Evolutionary conservation across 805 yeast genomes (phyloP).

Genomic region (Candida corydali): DNA sequence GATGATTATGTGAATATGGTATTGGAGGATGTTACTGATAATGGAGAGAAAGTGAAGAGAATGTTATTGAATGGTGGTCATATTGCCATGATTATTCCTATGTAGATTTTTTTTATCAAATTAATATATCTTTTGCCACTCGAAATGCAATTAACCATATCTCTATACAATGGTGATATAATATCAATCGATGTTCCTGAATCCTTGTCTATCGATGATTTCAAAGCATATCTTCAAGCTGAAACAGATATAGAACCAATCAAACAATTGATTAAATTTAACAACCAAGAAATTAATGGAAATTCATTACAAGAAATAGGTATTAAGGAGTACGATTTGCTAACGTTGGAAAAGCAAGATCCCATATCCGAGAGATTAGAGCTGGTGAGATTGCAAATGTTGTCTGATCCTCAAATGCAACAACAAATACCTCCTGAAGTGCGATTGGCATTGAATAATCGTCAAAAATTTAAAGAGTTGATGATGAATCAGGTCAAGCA

Average conservation of each 20-base stretch:
- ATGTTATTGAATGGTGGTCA: slow-evolving; percentile 71
- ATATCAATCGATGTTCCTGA: slow-evolving; percentile 59
- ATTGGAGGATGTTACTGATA: slow-evolving; percentile 66
- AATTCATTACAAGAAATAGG: slow-evolving; percentile 45
- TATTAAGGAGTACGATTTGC: slow-evolving; percentile 55
- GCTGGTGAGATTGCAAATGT: slow-evolving; percentile 43
- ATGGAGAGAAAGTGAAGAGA: slow-evolving; percentile 45
- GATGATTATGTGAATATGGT: slow-evolving; percentile 95
- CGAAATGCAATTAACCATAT: slow-evolving; percentile 24
- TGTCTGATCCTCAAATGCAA: slow-evolving; percentile 37
- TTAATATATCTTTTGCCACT: background rate
- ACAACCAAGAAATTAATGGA: slow-evolving; percentile 31
- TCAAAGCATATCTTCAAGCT: slow-evolving; percentile 67
- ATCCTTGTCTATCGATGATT: slow-evolving; percentile 61
- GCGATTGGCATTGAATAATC: slow-evolving; percentile 42
- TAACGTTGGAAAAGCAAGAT: slow-evolving; percentile 32
- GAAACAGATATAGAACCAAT: slow-evolving; percentile 54
- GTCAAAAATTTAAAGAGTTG: slow-evolving; percentile 41
- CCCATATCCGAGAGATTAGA: slow-evolving; percentile 37
- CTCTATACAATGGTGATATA: slow-evolving; percentile 19
- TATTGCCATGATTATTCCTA: slow-evolving; percentile 56
- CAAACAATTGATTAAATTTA: slow-evolving; percentile 46
- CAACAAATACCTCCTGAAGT: slow-evolving; percentile 48
- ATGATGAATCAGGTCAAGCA: slow-evolving; percentile 32
- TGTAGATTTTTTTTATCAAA: background rate